Evolutionary conservation across 1,139 yeast genomes (phyloP).

Genomic region (Tardiomyces blankii): DNA sequence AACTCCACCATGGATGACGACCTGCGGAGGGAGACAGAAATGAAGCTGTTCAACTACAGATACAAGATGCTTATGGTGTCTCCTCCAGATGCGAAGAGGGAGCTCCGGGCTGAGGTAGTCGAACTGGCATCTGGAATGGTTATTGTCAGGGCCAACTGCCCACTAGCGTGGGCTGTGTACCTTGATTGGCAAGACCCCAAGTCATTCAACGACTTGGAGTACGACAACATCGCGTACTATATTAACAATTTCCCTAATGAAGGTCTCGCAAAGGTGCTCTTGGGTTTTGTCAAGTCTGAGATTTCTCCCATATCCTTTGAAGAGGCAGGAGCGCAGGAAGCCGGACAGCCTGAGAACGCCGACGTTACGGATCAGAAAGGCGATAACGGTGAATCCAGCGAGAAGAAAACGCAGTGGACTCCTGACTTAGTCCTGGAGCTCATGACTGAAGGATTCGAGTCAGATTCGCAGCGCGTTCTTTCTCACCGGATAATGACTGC

Average conservation of each 20-base stretch:
- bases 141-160: constrained; percentile 46
- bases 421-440: constrained; percentile 45
- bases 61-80: constrained; percentile 41
- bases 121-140: constrained; percentile 66
- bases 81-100: constrained; percentile 34
- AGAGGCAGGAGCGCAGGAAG: constrained; percentile 13
- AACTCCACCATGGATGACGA: constrained; percentile 51
- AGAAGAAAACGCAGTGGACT: constrained; percentile 21
- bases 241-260: constrained; percentile 46
- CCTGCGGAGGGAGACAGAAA: constrained; percentile 48
- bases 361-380: constrained; percentile 15
- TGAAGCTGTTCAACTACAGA: constrained; percentile 44
- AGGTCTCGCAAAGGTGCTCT: constrained; percentile 48
- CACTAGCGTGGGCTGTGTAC: constrained; percentile 62
- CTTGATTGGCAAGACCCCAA: constrained; percentile 66
- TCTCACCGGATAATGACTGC: constrained; percentile 56
- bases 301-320: constrained; percentile 43
- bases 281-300: constrained; percentile 42
- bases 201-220: constrained; percentile 39
- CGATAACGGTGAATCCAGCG: constrained; percentile 19
- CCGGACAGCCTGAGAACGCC: constrained; percentile 14
- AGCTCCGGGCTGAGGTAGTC: constrained; percentile 33
- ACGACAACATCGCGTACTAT: constrained; percentile 37
- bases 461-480: constrained; percentile 39
- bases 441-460: constrained; percentile 43